Conservation (phyloP, 345 rosid genomes). For the Syzygium aromaticum region DNA sequence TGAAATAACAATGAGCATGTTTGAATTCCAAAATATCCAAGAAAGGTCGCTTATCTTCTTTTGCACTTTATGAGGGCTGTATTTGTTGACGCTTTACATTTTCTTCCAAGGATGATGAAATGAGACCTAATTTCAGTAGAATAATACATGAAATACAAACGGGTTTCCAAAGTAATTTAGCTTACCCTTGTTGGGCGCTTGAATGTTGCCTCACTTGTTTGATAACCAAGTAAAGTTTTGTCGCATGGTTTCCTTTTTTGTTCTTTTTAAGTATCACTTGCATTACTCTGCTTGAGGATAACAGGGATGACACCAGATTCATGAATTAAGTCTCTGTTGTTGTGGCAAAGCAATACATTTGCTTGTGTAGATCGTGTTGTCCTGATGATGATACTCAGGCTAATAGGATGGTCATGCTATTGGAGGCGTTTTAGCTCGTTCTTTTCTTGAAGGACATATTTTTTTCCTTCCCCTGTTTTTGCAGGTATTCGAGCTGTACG, state of each 20-base stretch:
- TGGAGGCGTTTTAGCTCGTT: background rate
- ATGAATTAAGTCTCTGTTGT: background rate
- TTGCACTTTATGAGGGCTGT: background rate
- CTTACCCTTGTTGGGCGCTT: background rate
- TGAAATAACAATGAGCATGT: background rate
- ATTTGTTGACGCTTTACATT: background rate
- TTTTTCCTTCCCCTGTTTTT: background rate
- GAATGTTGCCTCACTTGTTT: background rate
- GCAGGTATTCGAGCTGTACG: conserved; percentile 52
- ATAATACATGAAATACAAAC: background rate
- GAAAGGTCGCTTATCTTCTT: background rate
- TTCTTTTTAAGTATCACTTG: background rate
- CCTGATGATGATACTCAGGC: background rate
- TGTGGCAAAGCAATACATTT: background rate
- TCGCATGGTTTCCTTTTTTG: background rate
- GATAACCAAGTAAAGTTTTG: background rate
- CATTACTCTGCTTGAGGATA: background rate
- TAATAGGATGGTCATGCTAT: background rate
- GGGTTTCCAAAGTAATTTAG: background rate
- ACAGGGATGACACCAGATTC: background rate
- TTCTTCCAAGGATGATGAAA: background rate
- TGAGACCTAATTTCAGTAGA: background rate
- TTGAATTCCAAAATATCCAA: background rate
- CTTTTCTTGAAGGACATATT: background rate
- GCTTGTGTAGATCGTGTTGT: background rate